Conservation (phyloP, 108 stramenopile species). For the Skeletonema menzelii region DNA sequence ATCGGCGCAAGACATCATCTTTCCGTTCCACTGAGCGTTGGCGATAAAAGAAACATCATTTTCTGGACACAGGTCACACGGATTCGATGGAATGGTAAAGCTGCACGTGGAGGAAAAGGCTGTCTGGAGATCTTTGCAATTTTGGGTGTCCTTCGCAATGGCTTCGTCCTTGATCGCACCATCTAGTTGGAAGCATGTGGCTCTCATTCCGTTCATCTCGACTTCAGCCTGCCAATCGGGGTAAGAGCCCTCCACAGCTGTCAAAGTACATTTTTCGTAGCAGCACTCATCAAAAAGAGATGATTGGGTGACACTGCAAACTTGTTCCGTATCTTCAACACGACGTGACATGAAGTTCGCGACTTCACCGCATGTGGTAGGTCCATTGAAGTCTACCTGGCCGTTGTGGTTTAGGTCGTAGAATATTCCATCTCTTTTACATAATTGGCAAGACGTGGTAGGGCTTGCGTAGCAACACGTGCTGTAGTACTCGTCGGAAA, state of each 20-base stretch:
- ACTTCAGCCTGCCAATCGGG: slow-evolving; percentile 49
- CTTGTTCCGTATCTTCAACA: slow-evolving; percentile 37
- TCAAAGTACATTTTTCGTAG: slow-evolving; percentile 39
- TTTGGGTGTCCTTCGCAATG: slow-evolving; percentile 30
- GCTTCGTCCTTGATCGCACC: slow-evolving; percentile 39
- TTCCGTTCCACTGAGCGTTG: slow-evolving; percentile 22
- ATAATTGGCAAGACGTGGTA: slow-evolving; percentile 46
- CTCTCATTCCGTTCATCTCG: slow-evolving; percentile 43
- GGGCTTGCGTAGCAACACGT: slow-evolving; percentile 48
- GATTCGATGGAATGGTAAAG: slow-evolving; percentile 34
- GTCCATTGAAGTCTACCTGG: slow-evolving; percentile 47
- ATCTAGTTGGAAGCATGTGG: slow-evolving; percentile 44
- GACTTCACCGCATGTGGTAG: slow-evolving; percentile 43
- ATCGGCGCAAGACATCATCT: slow-evolving; percentile 38
- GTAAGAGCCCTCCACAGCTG: slow-evolving; percentile 25
- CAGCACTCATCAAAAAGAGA: slow-evolving; percentile 44
- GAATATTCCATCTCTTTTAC: slow-evolving; percentile 33
- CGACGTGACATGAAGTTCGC: slow-evolving; percentile 43
- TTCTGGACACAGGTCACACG: slow-evolving; percentile 44
- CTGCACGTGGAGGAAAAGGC: slow-evolving; percentile 43
- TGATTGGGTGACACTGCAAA: slow-evolving; percentile 34
- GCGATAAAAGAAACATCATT: slow-evolving; percentile 33
- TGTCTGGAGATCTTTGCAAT: slow-evolving; percentile 35
- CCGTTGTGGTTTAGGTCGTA: slow-evolving; percentile 42
- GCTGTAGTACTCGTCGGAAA: slow-evolving; percentile 16